Base-by-base conservation (phyloP, 2,329 filamentous ascomycete species). In the Colletotrichum salicis region DNA sequence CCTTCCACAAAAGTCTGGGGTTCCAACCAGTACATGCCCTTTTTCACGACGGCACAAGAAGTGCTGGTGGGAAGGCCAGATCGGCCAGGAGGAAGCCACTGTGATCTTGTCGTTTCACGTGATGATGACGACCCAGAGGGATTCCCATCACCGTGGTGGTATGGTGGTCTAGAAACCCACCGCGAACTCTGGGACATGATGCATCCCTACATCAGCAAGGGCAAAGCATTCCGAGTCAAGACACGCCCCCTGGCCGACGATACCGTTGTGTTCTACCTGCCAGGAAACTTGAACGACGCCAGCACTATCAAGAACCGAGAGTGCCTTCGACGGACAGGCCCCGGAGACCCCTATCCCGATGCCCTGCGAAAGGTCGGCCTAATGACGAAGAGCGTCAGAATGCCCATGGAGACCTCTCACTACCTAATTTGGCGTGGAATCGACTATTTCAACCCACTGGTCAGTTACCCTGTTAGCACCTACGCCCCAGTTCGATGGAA, bases 11-110 rank as follows among this genome's bases (percentile, higher is more conserved):
- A 54, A 22, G n/a, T 65, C 24, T 80, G 76, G 71, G 77, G 72
- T 2, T 73, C 75, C 13, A 76, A 80, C 55, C 76, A 79, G 56
- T 81, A 75, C 67, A 76, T 76, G 51, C 63, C 62, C 0, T 76
- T 76, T 31, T 60, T 82, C 22, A 72, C 62, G 33, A 74, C 75
- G 0, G 75, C 76, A 0, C 71, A 78, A 6, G 76, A 80, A 4
- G 75, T 80, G 5, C 51, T 81, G 5, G 59, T 77, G 3, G 78
- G 77, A 1, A 65, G 13, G 1, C 66, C 72, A 1, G 19, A 48
- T 3, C 60, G 31, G 4, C 62, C 64, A 6, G 64, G 64, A 13
- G 55, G 24, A 27, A 31, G 22, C 24, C 63, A 64, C 56, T 62
- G 24, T 29, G 68, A 73, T 22, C 5, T 73, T 29, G 11, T 29